These are phyloP conservation scores for Babesia sp. DNA, from an alignment of 169 alveolate species.

Conservation along the genomic window DNA sequence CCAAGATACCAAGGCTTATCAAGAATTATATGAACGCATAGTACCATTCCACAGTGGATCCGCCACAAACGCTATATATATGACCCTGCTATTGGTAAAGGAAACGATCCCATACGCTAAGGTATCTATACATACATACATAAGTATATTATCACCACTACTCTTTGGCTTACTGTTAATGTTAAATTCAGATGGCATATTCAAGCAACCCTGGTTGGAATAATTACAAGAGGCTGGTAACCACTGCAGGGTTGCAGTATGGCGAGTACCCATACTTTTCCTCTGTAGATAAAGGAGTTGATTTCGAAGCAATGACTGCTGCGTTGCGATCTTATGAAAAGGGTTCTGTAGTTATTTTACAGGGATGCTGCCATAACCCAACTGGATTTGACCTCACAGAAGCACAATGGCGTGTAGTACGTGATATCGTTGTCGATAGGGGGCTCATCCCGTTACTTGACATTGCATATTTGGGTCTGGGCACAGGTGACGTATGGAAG, in stretches of 20 bases:
- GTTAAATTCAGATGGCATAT: conserved; percentile 29
- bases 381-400: conserved; percentile 59
- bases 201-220: conserved; percentile 64
- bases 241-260: conserved; percentile 44
- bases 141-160: not conserved
- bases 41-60: conserved; percentile 46
- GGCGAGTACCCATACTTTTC: conserved; percentile 51
- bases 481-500: conserved; percentile 39
- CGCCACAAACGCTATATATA: conserved; percentile 47
- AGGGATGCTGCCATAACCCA: conserved; percentile 63
- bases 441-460: conserved; percentile 60
- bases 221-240: conserved; percentile 47
- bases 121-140: conserved; percentile 11
- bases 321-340: conserved; percentile 12
- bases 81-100: conserved; percentile 30
- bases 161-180: no score
- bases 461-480: conserved; percentile 64
- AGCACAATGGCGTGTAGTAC: conserved; percentile 47
- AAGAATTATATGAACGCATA: conserved; percentile 47
- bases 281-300: conserved; percentile 32
- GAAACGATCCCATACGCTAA: conserved; percentile 34
- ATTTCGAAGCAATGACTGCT: conserved; percentile 39
- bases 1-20: conserved; percentile 33
- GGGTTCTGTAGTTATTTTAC: conserved; percentile 48
- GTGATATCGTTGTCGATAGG: conserved; percentile 26